Evolutionary conservation across 768 basidiomycete genomes (phyloP).

Genomic region (Lyophyllum atratum): DNA sequence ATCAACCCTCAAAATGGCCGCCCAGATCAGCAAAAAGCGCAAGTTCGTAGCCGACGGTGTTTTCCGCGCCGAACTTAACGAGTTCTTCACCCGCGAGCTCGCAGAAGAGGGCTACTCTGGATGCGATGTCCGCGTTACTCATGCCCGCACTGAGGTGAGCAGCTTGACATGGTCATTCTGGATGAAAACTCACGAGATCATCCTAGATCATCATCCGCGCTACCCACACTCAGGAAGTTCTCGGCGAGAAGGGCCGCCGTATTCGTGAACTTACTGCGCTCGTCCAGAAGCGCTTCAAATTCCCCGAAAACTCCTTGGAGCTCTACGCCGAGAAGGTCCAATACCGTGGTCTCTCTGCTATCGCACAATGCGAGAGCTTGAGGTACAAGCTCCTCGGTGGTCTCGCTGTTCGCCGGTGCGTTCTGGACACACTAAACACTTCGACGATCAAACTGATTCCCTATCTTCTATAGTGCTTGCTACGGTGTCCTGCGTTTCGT

Average conservation of each 20-base stretch:
- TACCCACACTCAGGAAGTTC: conserved; percentile 98
- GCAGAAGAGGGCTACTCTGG: conserved; percentile 99
- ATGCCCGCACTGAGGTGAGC: conserved; percentile 92
- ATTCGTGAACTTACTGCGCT: conserved; percentile 98
- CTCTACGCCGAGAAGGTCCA: conserved; percentile 99
- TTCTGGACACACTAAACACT: conserved; percentile 13
- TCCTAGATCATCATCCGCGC: conserved; percentile 97
- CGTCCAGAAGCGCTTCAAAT: conserved; percentile 99
- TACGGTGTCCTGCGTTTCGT: conserved; percentile 99
- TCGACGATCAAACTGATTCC: neutral
- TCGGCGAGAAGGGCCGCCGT: conserved; percentile 98
- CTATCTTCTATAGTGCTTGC: conserved; percentile 69
- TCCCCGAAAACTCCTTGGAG: conserved; percentile 98
- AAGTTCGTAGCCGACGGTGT: conserved; percentile 99
- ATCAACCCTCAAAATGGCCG: conserved; percentile 59
- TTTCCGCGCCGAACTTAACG: conserved; percentile 98
- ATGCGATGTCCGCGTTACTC: conserved; percentile 99
- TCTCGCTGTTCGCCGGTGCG: conserved; percentile 96
- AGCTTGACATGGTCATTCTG: neutral
- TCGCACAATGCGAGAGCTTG: conserved; percentile 98
- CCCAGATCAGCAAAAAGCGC: conserved; percentile 96
- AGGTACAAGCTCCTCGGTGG: conserved; percentile 99
- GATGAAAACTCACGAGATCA: conserved; percentile 1
- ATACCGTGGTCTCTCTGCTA: conserved; percentile 95
- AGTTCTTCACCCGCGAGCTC: conserved; percentile 98